phyloP scores from a whole-genome alignment of 2,329 filamentous ascomycete species.

The Botrytis porri region DNA sequence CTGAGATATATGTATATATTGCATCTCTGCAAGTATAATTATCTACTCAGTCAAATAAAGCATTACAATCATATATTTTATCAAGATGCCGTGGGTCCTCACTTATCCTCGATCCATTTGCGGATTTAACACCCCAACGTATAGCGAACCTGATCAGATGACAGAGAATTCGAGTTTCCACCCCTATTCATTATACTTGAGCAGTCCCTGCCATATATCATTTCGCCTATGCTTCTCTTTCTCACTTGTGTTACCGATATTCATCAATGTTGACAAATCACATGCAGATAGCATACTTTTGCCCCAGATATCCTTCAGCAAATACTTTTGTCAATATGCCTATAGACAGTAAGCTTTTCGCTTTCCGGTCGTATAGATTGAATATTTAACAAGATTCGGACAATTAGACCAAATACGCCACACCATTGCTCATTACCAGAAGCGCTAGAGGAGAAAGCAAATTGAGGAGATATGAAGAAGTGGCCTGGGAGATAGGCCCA shows the following conservation, averaged over 20 bases:
- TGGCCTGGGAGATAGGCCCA: not conserved
- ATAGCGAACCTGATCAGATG: not conserved
- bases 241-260: not conserved
- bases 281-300: not conserved
- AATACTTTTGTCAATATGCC: not conserved
- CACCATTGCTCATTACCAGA: not conserved
- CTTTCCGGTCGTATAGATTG: too few species aligned
- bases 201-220: not conserved
- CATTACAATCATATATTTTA: not conserved
- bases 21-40: rapidly evolving
- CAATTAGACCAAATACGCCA: not conserved
- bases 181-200: not conserved
- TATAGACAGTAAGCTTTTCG: not conserved
- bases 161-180: rapidly evolving
- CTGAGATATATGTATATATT: not conserved
- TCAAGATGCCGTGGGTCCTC: not conserved
- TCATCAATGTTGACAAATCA: not conserved
- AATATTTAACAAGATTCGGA: not conserved
- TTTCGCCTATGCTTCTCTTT: not conserved
- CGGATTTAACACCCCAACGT: not conserved
- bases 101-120: not conserved
- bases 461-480: not conserved
- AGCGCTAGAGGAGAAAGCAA: not conserved
- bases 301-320: not conserved
- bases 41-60: not conserved